A percentile compares a stretch with the other conserved stretches of the same genome.
Conservation (phyloP, 78 protist species). For the Dictyostelium intermedium region DNA sequence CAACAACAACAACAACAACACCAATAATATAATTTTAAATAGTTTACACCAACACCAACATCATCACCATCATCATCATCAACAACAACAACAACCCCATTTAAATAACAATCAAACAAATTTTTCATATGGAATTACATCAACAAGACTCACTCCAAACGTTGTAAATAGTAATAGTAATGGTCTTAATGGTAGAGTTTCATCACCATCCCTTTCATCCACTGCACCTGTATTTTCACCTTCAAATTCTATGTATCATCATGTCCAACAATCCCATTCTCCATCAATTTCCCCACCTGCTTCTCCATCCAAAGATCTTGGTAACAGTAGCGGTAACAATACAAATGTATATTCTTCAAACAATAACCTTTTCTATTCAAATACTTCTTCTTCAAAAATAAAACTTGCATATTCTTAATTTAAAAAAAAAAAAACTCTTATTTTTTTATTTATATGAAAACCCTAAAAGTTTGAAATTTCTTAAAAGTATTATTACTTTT, state of each 20-base stretch:
- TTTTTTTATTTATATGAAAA: not conserved
- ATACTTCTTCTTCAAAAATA: not conserved
- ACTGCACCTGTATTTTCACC: conserved; percentile 50
- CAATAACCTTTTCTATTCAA: not conserved
- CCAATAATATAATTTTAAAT: not conserved
- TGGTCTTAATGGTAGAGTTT: not conserved
- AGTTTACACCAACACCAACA: not conserved
- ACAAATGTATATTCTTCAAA: conserved; percentile 47
- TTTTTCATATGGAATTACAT: not conserved
- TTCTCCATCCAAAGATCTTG: conserved; percentile 37
- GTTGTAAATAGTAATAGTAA: conserved; percentile 4
- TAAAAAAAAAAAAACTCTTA: not conserved
- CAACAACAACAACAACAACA: not conserved
- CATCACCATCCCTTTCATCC: conserved; percentile 10
- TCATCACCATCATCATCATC: not conserved
- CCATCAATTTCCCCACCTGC: conserved; percentile 38
- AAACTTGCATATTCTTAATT: not conserved
- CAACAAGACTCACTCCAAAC: not conserved
- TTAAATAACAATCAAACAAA: not conserved
- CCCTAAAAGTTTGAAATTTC: no score
- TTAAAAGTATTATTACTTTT: no score
- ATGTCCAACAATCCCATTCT: not conserved
- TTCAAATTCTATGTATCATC: conserved; percentile 40
- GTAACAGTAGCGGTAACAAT: not conserved
- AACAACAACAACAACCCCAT: not conserved